Percentiles rank a stretch among this genome's conserved stretches.
phyloP scores from a whole-genome alignment of 2,329 filamentous ascomycete genomes.

The Fusarium keratoplasticum region DNA sequence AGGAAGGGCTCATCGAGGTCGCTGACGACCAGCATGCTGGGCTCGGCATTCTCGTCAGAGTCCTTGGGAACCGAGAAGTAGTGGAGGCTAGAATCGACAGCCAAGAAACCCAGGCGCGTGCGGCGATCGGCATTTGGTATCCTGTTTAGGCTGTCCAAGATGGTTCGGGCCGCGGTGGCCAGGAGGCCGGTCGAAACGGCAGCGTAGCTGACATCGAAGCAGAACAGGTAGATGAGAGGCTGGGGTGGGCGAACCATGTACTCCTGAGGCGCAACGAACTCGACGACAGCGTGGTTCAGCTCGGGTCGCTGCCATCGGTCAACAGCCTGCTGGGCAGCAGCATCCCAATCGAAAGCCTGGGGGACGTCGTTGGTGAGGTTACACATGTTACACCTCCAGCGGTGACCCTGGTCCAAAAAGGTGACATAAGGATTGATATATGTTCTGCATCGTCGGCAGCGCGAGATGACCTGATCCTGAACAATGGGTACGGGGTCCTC shows the following conservation, averaged over 20 bases:
- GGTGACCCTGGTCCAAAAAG: constrained; percentile 95
- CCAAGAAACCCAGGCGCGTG: constrained; percentile 93
- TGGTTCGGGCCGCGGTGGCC: constrained; percentile 91
- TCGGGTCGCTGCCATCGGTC: constrained; percentile 94
- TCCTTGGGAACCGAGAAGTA: constrained; percentile 97
- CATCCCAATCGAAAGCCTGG: constrained; percentile 99
- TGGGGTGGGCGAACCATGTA: constrained; percentile 99
- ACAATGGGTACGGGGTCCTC: constrained; percentile 93
- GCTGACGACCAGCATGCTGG: constrained; percentile 92
- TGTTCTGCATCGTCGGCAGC: constrained; percentile 93
- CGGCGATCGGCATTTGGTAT: constrained; percentile 98
- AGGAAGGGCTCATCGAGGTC: constrained; percentile 97
- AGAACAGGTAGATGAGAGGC: constrained; percentile 93
- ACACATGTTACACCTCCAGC: constrained; percentile 99
- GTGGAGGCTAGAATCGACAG: constrained; percentile 92
- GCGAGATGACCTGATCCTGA: constrained; percentile 96
- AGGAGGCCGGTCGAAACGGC: constrained; percentile 90
- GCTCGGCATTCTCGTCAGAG: constrained; percentile 83
- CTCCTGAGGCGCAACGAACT: constrained; percentile 97
- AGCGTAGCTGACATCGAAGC: constrained; percentile 93
- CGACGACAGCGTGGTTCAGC: constrained; percentile 95
- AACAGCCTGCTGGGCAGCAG: constrained; percentile 87
- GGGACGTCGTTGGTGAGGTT: constrained; percentile 98
- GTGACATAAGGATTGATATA: constrained; percentile 99
- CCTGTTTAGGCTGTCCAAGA: constrained; percentile 92